These are phyloP conservation scores for Boletus pseudopeckii DNA, from an alignment of 768 basidiomycete genomes.

Conservation along the genomic window DNA sequence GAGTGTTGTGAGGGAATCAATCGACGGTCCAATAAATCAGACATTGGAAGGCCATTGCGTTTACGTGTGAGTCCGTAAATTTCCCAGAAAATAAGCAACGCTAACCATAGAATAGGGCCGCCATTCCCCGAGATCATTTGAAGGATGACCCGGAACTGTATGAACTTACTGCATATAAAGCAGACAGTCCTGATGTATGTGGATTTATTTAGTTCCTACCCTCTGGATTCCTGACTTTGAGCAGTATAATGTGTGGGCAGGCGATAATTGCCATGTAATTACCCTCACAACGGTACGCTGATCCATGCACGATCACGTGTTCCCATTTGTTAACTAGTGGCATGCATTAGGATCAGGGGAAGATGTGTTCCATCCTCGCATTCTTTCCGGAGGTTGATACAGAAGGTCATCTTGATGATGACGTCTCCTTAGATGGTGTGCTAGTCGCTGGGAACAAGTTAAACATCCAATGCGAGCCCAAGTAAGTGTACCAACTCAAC, in stretches of 20 bases:
- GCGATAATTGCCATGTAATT: conserved; percentile 25
- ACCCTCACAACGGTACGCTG: conserved; percentile 23
- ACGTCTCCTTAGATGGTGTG: conserved; percentile 20
- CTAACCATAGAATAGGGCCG: conserved; percentile 31
- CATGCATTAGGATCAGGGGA: conserved; percentile 33
- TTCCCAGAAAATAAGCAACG: conserved; percentile 2
- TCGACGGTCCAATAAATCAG: conserved; percentile 32
- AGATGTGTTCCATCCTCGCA: conserved; percentile 35
- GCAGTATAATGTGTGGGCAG: conserved; percentile 28
- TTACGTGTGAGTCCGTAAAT: conserved; percentile 41
- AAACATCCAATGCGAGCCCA: conserved; percentile 36
- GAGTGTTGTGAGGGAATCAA: conserved; percentile 39
- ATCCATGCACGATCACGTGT: neutral
- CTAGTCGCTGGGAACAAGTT: conserved; percentile 34
- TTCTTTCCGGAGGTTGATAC: conserved; percentile 39
- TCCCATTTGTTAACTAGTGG: neutral
- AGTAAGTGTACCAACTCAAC: conserved; percentile 26
- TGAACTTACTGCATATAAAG: conserved; percentile 24
- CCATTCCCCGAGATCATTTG: conserved; percentile 41
- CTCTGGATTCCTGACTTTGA: neutral
- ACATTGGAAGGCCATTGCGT: conserved; percentile 33
- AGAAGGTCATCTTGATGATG: conserved; percentile 34
- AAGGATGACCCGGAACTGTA: conserved; percentile 43
- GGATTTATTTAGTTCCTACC: neutral
- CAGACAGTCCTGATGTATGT: conserved; percentile 25